Conservation (phyloP, 2,329 filamentous ascomycete species). For the Gnomoniopsis smithogilvyi region DNA sequence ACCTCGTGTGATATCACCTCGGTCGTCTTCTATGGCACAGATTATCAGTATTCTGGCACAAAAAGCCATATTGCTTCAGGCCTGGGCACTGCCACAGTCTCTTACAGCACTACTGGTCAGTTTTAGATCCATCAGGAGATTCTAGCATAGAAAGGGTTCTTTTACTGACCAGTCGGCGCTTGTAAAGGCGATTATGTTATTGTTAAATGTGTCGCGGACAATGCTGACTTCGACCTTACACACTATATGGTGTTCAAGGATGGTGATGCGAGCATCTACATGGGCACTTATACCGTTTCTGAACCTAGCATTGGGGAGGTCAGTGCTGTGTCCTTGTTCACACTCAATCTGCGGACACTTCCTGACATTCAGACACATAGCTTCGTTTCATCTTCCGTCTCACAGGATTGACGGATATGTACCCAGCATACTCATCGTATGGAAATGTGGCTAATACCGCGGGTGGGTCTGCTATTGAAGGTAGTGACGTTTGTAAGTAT, state of each 20-base stretch:
- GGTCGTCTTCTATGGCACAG: slow-evolving; percentile 44
- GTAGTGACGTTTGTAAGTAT: slow-evolving; percentile 33
- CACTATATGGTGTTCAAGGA: slow-evolving; percentile 52
- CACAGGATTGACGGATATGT: slow-evolving; percentile 33
- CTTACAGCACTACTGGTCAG: slow-evolving; percentile 25
- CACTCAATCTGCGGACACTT: not conserved
- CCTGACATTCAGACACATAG: not conserved
- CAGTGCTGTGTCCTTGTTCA: not conserved
- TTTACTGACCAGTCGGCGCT: not conserved
- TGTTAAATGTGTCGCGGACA: slow-evolving; percentile 48
- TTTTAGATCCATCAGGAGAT: not conserved
- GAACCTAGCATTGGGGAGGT: slow-evolving; percentile 43
- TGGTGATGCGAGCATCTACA: slow-evolving; percentile 45
- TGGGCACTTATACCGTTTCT: slow-evolving; percentile 49
- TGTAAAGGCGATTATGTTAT: slow-evolving; percentile 46
- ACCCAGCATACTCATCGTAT: slow-evolving; percentile 29
- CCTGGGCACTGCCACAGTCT: slow-evolving; percentile 47
- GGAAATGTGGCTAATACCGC: slow-evolving; percentile 44
- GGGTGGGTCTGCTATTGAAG: slow-evolving; percentile 43
- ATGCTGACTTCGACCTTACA: slow-evolving; percentile 39
- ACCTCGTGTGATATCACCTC: slow-evolving; percentile 51
- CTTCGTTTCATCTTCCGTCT: slow-evolving; percentile 47
- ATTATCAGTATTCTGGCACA: slow-evolving; percentile 45
- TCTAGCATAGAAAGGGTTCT: not conserved
- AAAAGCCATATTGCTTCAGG: slow-evolving; percentile 52